These are phyloP conservation scores for Calonectria pseudoreteaudii DNA, from an alignment of 2,329 filamentous ascomycete genomes.

Conservation along the genomic window DNA sequence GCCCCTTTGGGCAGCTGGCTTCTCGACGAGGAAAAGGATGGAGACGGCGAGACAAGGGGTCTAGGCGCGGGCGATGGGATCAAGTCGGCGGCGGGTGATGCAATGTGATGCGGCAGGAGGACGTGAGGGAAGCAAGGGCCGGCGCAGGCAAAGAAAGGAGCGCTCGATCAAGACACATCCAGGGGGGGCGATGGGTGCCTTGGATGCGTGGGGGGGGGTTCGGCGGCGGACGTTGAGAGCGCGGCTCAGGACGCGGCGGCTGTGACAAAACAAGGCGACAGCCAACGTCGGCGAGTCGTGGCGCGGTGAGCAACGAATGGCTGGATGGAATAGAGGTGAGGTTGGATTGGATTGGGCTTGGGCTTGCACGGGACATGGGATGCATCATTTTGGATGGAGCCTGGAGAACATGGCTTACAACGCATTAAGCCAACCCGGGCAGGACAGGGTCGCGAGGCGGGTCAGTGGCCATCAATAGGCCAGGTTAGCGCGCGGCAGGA, in stretches of 20 bases:
- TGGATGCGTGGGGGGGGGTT: slow-evolving; percentile 3
- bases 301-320: background rate
- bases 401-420: slow-evolving; percentile 13
- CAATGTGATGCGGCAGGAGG: slow-evolving; percentile 9
- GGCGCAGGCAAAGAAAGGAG: background rate
- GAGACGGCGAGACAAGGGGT: background rate
- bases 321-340: background rate
- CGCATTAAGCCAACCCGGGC: background rate
- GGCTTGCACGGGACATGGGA: slow-evolving; percentile 1
- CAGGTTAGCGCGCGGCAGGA: slow-evolving; percentile 6
- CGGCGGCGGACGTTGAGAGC: background rate
- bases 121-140: background rate
- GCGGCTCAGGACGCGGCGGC: background rate
- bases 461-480: background rate
- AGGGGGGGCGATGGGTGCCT: slow-evolving; percentile 7
- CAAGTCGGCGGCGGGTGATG: slow-evolving; percentile 4
- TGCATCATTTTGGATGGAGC: slow-evolving; percentile 22
- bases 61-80: background rate
- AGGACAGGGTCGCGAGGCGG: background rate
- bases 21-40: slow-evolving; percentile 10
- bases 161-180: slow-evolving; percentile 8
- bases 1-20: slow-evolving; percentile 33
- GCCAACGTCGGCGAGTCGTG: slow-evolving; percentile 6
- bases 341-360: slow-evolving; percentile 14
- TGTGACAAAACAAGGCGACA: background rate